These are phyloP conservation scores for Ophiostoma novo-ulmi DNA, from an alignment of 2,329 filamentous ascomycete species.

Conservation along the genomic window DNA sequence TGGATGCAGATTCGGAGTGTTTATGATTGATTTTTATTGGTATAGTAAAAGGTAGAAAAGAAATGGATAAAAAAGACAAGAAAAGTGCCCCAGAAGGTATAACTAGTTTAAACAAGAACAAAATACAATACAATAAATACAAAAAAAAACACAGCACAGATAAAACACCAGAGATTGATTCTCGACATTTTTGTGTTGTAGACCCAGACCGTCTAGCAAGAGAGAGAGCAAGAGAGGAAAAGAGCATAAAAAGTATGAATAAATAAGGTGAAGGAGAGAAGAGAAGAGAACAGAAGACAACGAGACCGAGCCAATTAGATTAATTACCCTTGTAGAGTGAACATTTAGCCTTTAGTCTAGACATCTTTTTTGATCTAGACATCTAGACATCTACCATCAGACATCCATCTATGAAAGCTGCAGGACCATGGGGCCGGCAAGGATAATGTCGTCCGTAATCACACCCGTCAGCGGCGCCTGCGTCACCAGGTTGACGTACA, in stretches of 20 bases:
- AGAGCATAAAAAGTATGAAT: not conserved
- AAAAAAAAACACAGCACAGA: not conserved
- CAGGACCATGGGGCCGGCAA: constrained; percentile 61
- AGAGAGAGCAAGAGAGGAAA: not conserved
- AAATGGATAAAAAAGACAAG: not conserved
- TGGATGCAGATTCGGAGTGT: not conserved
- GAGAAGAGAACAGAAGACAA: not conserved
- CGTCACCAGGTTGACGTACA: constrained; percentile 62
- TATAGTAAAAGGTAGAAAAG: not conserved
- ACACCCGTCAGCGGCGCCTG: constrained; percentile 45
- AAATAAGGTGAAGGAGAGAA: not conserved
- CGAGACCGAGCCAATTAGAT: not conserved
- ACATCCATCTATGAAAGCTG: constrained; percentile 39
- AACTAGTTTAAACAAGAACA: not conserved
- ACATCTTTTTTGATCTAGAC: not conserved
- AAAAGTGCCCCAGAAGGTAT: not conserved
- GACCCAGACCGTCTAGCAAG: not conserved
- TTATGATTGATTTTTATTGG: constrained; percentile 13
- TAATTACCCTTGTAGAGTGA: not conserved
- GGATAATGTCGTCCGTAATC: constrained; percentile 57
- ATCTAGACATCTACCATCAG: not conserved
- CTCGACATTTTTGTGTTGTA: not conserved
- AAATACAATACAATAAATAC: not conserved
- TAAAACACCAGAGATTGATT: not conserved
- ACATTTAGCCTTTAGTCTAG: too few species aligned